A percentile compares a stretch with the other conserved stretches of the same genome.
phyloP scores from a whole-genome alignment of 2,329 filamentous ascomycete species.

The Diaporthe citriasiana region DNA sequence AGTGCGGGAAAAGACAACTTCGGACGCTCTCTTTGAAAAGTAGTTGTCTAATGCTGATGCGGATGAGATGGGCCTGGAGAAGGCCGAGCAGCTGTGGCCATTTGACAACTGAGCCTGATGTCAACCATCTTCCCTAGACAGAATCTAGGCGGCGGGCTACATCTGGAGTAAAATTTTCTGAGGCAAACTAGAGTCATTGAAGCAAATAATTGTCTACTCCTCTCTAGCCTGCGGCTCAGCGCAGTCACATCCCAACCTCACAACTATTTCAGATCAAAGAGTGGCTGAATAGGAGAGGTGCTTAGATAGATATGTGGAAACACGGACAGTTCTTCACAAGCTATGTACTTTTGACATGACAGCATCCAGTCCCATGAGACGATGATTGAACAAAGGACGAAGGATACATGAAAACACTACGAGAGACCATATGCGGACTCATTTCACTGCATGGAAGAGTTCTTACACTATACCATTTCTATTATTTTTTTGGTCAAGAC shows the following conservation, averaged over 20 bases:
- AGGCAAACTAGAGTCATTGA: no score
- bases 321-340: not conserved
- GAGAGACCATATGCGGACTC: not conserved
- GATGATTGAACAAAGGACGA: not conserved
- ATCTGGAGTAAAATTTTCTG: not conserved
- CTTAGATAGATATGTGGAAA: no score
- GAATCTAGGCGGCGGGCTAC: not conserved
- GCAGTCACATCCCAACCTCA: not conserved
- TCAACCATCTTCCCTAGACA: not conserved
- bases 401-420: not conserved
- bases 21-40: not conserved
- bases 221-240: not conserved
- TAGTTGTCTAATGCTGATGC: not conserved
- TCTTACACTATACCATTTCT: not conserved
- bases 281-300: no score
- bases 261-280: not conserved
- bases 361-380: no score
- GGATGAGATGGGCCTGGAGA: not conserved
- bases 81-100: constrained; percentile 20
- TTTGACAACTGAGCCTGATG: not conserved
- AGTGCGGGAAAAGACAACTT: constrained; percentile 9
- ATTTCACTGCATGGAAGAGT: not conserved
- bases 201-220: no score
- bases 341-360: not conserved
- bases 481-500: not conserved